These are phyloP conservation scores for Diaporthe caulivora DNA, from an alignment of 2,329 filamentous ascomycete genomes.

Conservation along the genomic window DNA sequence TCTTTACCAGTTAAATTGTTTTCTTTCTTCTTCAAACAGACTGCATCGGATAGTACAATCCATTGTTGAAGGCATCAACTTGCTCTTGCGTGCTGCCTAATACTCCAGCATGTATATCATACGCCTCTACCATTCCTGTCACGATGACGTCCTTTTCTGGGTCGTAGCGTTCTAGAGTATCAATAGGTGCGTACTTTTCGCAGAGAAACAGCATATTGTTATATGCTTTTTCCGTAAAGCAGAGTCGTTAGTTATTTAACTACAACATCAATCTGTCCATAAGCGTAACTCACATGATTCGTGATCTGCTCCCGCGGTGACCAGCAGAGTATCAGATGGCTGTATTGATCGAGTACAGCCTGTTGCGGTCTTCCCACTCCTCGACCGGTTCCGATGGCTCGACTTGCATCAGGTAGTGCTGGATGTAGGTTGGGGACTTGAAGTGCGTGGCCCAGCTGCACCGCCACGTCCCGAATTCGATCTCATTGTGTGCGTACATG, in stretches of 20 bases:
- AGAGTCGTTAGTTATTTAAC: background rate
- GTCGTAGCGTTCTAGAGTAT: background rate
- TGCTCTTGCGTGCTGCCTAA: background rate
- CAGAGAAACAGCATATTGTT: constrained; percentile 20
- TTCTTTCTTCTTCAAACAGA: too few relatives aligned
- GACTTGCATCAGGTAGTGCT: constrained; percentile 7
- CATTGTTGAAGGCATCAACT: background rate
- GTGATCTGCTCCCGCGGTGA: constrained; percentile 13
- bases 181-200: constrained; percentile 7
- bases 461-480: constrained; percentile 25
- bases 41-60: too few relatives aligned
- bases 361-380: constrained; percentile 28
- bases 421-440: constrained; percentile 3
- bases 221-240: background rate
- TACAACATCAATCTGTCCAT: fast-evolving
- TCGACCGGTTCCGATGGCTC: constrained; percentile 19
- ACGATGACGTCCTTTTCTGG: constrained; percentile 2
- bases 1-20: too few relatives aligned
- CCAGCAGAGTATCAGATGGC: constrained; percentile 16
- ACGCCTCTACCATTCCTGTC: background rate
- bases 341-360: constrained; percentile 15
- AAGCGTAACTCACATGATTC: background rate
- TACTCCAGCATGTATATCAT: constrained; percentile 6
- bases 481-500: constrained; percentile 32
- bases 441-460: constrained; percentile 37